These are phyloP conservation scores for Saxispiralis lemnorum DNA, from an alignment of 495 filamentous ascomycete species.

Conservation along the genomic window DNA sequence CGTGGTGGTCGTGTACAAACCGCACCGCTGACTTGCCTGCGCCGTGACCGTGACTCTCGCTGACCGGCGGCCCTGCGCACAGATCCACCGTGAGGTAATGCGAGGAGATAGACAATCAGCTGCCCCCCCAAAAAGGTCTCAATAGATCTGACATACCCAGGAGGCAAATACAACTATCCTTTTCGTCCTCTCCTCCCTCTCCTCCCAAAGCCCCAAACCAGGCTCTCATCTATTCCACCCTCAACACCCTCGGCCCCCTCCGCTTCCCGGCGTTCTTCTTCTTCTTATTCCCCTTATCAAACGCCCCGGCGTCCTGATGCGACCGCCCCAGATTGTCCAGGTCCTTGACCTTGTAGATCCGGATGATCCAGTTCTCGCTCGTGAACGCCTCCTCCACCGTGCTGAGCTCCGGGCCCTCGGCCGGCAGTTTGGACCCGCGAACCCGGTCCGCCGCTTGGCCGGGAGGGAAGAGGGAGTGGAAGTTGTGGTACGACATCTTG, in stretches of 20 bases:
- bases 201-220: not conserved
- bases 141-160: no score
- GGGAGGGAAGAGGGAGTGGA: slow-evolving; percentile 71
- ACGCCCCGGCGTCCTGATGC: slow-evolving; percentile 65
- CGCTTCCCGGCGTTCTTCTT: slow-evolving; percentile 68
- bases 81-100: no score
- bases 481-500: slow-evolving; percentile 99
- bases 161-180: no score
- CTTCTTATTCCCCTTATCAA: slow-evolving; percentile 82
- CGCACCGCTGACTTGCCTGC: no score
- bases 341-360: slow-evolving; percentile 99
- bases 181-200: not conserved
- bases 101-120: no score
- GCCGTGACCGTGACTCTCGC: no score
- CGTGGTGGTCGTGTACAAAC: no score
- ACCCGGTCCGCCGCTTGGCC: slow-evolving; percentile 89
- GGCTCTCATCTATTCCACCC: slow-evolving; percentile 44
- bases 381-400: slow-evolving; percentile 94
- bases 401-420: slow-evolving; percentile 68
- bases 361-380: slow-evolving; percentile 99
- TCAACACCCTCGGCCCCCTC: slow-evolving; percentile 60
- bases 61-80: no score
- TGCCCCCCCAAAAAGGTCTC: no score
- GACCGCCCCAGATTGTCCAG: slow-evolving; percentile 90
- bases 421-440: slow-evolving; percentile 61